phyloP scores from a whole-genome alignment of 1,284 basidiomycete species.

The Afroboletus lepidellus region DNA sequence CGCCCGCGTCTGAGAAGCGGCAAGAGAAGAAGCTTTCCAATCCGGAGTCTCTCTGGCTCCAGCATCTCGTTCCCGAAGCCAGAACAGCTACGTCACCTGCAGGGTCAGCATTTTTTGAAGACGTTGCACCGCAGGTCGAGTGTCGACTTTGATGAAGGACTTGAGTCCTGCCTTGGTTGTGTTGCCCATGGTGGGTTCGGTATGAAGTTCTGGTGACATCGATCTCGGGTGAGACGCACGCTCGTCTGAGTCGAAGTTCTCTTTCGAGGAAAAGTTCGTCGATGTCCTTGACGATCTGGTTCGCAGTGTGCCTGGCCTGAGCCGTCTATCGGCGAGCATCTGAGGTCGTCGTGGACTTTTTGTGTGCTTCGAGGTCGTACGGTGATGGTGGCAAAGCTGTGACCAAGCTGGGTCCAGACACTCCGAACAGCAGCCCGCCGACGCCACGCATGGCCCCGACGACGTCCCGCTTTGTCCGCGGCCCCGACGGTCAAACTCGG shows the following conservation, averaged over 20 bases:
- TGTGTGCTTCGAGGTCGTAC: too few species aligned
- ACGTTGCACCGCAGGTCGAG: constrained; percentile 81
- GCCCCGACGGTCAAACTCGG: constrained; percentile 66
- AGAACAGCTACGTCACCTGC: constrained; percentile 67
- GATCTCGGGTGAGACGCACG: constrained; percentile 49
- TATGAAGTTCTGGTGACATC: constrained; percentile 60
- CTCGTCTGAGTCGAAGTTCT: constrained; percentile 78
- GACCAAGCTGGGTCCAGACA: too few species aligned
- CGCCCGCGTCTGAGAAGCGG: too few species aligned
- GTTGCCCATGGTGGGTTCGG: constrained; percentile 72
- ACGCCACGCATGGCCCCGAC: constrained; percentile 35
- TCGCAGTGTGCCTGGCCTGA: constrained; percentile 36
- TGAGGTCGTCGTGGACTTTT: too few species aligned
- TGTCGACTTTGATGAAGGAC: constrained; percentile 65
- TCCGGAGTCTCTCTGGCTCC: constrained; percentile 90
- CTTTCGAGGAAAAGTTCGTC: constrained; percentile 68
- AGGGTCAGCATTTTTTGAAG: constrained; percentile 73
- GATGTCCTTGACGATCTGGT: constrained; percentile 45
- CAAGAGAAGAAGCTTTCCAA: constrained; percentile 97
- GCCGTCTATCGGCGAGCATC: too few species aligned
- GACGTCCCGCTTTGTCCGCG: constrained; percentile 40
- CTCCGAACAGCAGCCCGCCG: constrained; percentile 33
- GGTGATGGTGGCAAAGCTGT: too few species aligned
- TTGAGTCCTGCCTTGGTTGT: constrained; percentile 78
- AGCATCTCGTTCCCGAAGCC: constrained; percentile 98